phyloP scores from a whole-genome alignment of 176 grass and related monocot species.

The Stipa capillata region DNA sequence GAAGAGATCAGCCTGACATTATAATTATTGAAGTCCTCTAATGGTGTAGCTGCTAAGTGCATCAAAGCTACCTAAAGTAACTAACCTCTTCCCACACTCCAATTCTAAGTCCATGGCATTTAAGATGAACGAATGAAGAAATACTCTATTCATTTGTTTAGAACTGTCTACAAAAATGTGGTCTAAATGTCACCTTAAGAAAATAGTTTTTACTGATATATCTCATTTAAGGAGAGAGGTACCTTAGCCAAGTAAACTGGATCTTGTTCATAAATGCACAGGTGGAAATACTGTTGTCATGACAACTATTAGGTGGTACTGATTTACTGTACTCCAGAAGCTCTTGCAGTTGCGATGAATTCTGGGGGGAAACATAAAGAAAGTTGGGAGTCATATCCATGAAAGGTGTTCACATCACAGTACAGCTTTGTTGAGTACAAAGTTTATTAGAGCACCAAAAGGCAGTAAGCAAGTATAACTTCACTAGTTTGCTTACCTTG shows the following conservation, averaged over 20 bases:
- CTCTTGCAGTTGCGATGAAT: constrained; percentile 64
- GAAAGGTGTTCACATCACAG: background rate
- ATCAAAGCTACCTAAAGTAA: background rate
- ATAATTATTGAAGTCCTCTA: background rate
- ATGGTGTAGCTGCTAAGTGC: background rate
- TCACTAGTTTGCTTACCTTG: constrained; percentile 52
- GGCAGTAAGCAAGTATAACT: background rate
- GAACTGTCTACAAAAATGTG: background rate
- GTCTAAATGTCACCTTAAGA: background rate
- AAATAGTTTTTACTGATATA: background rate
- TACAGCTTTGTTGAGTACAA: background rate
- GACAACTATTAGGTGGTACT: constrained; percentile 34
- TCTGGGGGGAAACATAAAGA: constrained; percentile 28
- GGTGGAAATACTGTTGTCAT: constrained; percentile 65
- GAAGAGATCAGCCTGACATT: background rate
- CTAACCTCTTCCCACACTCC: background rate
- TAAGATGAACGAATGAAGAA: background rate
- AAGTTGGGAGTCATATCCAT: background rate
- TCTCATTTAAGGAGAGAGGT: constrained; percentile 20
- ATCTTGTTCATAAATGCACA: constrained; percentile 61
- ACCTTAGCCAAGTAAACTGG: constrained; percentile 77
- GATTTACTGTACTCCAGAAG: constrained; percentile 82
- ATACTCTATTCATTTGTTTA: background rate
- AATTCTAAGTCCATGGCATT: background rate
- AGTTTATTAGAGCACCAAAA: background rate